Evolutionary conservation across 78 protist genomes (phyloP).

Genomic region (Dictyostelium firmibasis): DNA sequence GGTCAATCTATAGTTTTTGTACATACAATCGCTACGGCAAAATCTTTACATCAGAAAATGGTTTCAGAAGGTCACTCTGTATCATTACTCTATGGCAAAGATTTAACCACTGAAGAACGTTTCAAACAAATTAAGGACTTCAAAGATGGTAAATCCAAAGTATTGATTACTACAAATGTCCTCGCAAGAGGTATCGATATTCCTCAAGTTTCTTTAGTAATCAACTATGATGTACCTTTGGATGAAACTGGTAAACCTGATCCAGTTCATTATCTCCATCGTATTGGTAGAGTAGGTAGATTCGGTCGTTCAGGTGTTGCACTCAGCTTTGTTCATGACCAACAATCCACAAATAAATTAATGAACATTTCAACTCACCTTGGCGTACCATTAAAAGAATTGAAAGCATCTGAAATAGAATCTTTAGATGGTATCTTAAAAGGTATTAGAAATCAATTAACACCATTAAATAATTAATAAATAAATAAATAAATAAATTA

Average conservation of each 20-base stretch:
- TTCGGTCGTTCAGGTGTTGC: slow-evolving; percentile 81
- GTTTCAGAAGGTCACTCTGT: slow-evolving; percentile 48
- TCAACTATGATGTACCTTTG: slow-evolving; percentile 79
- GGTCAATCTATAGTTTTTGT: slow-evolving; percentile 93
- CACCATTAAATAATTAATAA: slow-evolving; percentile 26
- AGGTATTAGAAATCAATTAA: slow-evolving; percentile 54
- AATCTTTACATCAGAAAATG: slow-evolving; percentile 35
- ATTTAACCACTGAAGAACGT: slow-evolving; percentile 27
- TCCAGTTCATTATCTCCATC: slow-evolving; percentile 76
- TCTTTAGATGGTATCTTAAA: slow-evolving; percentile 27
- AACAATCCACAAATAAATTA: neutral
- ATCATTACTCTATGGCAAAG: slow-evolving; percentile 42
- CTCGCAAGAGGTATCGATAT: slow-evolving; percentile 94
- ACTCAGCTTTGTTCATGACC: neutral
- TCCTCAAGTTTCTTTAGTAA: slow-evolving; percentile 80
- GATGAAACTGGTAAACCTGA: slow-evolving; percentile 40
- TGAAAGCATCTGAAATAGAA: slow-evolving; percentile 26
- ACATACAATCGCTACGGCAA: slow-evolving; percentile 29
- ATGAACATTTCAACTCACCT: slow-evolving; percentile 13
- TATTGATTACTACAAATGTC: slow-evolving; percentile 92
- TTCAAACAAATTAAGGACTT: slow-evolving; percentile 37
- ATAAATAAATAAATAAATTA: neutral
- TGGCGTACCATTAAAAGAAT: slow-evolving; percentile 1
- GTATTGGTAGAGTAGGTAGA: slow-evolving; percentile 92
- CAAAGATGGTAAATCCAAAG: slow-evolving; percentile 52